These are phyloP conservation scores for Phyllostachys edulis DNA, from an alignment of 176 grass and related monocot genomes.

Conservation along the genomic window DNA sequence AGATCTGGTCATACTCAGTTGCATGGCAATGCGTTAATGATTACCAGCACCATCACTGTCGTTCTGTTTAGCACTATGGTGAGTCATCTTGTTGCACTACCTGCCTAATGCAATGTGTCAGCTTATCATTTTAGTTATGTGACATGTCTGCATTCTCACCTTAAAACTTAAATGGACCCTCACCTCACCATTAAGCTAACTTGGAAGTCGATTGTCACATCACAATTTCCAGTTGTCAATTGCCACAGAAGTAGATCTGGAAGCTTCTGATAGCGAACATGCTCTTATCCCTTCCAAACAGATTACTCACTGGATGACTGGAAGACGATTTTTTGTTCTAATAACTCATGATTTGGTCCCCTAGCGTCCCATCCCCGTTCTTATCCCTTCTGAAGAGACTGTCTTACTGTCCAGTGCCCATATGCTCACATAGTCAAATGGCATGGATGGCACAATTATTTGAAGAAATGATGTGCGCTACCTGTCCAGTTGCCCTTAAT, in stretches of 20 bases:
- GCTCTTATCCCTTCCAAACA: neutral
- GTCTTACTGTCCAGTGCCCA: neutral
- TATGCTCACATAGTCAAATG: neutral
- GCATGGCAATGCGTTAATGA: slow-evolving; percentile 92
- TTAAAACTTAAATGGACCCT: neutral
- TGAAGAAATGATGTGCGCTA: neutral
- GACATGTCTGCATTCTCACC: slow-evolving; percentile 1
- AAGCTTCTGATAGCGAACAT: slow-evolving; percentile 20
- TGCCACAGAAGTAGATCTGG: neutral
- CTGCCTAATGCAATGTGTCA: neutral
- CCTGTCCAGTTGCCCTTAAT: neutral
- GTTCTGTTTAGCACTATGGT: slow-evolving; percentile 95
- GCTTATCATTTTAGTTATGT: slow-evolving; percentile 5
- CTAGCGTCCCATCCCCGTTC: neutral
- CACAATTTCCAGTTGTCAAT: slow-evolving; percentile 8
- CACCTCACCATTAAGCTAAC: neutral
- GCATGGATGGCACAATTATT: neutral
- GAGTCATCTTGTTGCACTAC: slow-evolving; percentile 41
- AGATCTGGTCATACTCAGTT: slow-evolving; percentile 90
- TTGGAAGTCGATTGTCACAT: neutral
- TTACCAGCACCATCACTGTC: slow-evolving; percentile 97
- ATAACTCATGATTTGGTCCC: neutral
- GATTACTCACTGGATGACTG: neutral
- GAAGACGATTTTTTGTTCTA: neutral
- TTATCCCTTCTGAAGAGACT: slow-evolving; percentile 8